Evolutionary conservation across 352 stramenopile genomes (phyloP).

Genomic region (Discostella stelligera): DNA sequence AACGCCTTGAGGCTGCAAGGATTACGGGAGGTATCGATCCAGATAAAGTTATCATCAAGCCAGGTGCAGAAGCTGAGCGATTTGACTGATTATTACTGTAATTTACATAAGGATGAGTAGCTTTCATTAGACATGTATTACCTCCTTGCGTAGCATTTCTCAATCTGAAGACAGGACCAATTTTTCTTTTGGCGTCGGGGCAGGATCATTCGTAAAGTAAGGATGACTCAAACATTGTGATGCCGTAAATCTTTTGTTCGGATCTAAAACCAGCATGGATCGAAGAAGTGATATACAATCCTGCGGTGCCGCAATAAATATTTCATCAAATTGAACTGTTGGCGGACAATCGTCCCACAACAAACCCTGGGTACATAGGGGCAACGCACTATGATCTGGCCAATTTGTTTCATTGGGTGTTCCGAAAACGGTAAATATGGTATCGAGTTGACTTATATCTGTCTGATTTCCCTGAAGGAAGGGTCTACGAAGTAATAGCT

Average conservation of each 20-base stretch:
- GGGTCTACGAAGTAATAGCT: conserved; percentile 86
- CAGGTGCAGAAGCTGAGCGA: conserved; percentile 35
- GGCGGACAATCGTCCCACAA: conserved; percentile 74
- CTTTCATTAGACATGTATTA: neutral
- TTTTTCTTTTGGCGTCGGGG: conserved; percentile 69
- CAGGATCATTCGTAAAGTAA: conserved; percentile 80
- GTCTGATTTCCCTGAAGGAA: conserved; percentile 79
- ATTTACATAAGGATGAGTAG: neutral
- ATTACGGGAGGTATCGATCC: conserved; percentile 40
- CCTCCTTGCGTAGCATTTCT: neutral
- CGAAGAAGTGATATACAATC: conserved; percentile 79
- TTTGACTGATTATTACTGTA: conserved; percentile 27
- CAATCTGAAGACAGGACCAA: conserved; percentile 40
- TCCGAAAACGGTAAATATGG: conserved; percentile 81
- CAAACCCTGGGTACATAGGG: conserved; percentile 66
- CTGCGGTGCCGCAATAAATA: conserved; percentile 77
- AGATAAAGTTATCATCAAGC: conserved; percentile 40
- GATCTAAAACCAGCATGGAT: conserved; percentile 78
- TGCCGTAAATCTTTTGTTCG: conserved; percentile 78
- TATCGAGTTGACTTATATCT: conserved; percentile 79
- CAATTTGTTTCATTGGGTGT: conserved; percentile 80
- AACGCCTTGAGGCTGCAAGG: conserved; percentile 52
- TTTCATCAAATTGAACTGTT: conserved; percentile 78
- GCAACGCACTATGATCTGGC: conserved; percentile 75
- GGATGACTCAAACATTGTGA: conserved; percentile 78